Evolutionary conservation across 2,329 filamentous ascomycete genomes (phyloP).

Genomic region (Monosporascus sp.): DNA sequence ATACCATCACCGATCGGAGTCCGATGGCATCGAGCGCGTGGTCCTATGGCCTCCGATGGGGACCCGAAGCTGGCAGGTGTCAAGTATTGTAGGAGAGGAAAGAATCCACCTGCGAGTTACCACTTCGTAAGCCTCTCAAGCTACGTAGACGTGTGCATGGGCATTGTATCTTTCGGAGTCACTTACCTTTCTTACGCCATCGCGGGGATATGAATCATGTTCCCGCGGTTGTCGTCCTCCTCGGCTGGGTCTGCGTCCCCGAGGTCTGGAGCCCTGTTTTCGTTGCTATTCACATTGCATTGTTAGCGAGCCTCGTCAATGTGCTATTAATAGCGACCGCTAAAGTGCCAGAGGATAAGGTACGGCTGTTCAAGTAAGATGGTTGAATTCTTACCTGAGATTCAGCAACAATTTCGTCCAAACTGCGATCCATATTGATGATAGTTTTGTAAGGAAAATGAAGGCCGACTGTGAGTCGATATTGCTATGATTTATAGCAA

Average conservation of each 20-base stretch:
- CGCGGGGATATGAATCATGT: slow-evolving; percentile 58
- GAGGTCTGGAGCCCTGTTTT: slow-evolving; percentile 21
- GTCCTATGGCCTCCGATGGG: slow-evolving; percentile 23
- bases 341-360: too few species aligned
- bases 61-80: slow-evolving; percentile 20
- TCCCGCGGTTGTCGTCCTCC: slow-evolving; percentile 21
- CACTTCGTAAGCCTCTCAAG: slow-evolving; percentile 19
- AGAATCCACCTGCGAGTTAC: slow-evolving; percentile 23
- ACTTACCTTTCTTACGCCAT: slow-evolving; percentile 84
- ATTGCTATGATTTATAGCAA: slow-evolving; percentile 2
- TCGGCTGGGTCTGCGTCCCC: slow-evolving; percentile 18
- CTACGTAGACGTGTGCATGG: slow-evolving; percentile 12
- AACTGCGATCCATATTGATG: slow-evolving; percentile 25
- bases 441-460: slow-evolving; percentile 1
- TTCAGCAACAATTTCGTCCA: slow-evolving; percentile 30
- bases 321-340: neutral
- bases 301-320: slow-evolving; percentile 4
- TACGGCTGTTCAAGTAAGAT: neutral
- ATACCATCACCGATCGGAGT: slow-evolving; percentile 29
- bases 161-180: neutral
- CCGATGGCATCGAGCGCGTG: slow-evolving; percentile 28
- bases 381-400: slow-evolving; percentile 19
- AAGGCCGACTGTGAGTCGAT: neutral
- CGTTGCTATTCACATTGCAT: slow-evolving; percentile 9
- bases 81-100: slow-evolving; percentile 24